phyloP scores from a whole-genome alignment of 306 rosid species.

The Ammopiptanthus mongolicus region DNA sequence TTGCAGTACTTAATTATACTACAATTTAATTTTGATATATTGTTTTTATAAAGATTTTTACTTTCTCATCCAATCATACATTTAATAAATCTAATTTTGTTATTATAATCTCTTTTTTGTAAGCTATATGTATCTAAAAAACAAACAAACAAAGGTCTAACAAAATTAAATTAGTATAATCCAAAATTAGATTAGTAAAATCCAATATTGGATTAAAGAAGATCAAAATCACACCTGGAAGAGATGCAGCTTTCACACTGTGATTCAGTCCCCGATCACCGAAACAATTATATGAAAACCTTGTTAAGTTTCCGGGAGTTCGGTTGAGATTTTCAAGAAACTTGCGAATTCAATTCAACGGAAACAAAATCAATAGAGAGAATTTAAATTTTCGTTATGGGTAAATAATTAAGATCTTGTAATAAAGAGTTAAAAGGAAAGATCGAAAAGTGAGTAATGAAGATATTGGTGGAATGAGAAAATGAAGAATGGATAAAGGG shows the following conservation, averaged over 20 bases:
- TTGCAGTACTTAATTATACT: too few relatives aligned
- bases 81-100: too few relatives aligned
- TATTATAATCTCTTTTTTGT: too few relatives aligned
- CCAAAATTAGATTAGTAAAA: neutral
- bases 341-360: neutral
- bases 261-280: conserved; percentile 30
- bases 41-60: too few relatives aligned
- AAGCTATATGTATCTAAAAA: neutral
- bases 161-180: neutral
- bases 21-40: too few relatives aligned
- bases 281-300: neutral
- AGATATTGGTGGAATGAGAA: neutral
- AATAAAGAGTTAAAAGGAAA: neutral
- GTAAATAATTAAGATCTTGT: neutral
- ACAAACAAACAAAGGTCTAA: neutral
- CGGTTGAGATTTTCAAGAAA: neutral
- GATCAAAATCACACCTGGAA: conserved; percentile 12
- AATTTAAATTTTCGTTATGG: neutral
- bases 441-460: neutral
- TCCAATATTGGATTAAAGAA: neutral
- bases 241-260: conserved; percentile 1
- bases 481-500: neutral
- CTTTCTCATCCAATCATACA: too few relatives aligned
- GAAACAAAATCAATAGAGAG: neutral
- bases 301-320: neutral